Base-by-base conservation (phyloP, 371 early-diverging fungal species). In the Mortierella sp. region DNA sequence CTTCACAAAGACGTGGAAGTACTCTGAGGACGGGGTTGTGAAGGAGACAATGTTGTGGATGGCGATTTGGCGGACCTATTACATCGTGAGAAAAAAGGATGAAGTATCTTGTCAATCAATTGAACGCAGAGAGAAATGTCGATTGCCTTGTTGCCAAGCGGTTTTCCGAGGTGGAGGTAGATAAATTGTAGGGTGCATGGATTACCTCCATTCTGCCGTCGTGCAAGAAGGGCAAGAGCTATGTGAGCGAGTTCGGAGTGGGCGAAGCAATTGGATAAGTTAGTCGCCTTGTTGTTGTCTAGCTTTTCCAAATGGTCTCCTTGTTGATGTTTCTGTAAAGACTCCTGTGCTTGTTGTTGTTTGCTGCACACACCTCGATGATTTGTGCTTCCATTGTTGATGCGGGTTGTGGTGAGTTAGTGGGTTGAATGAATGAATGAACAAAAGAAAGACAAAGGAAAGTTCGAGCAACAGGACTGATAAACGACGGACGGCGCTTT, bases 1-100 rank as follows among this genome's bases (percentile, higher is more conserved):
- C 74, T 87, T 82, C 54, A 94, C 85, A 79, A 97, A 91, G 38
- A 94, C 83, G 14, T 89, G 84, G 68, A 94, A 92, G 78, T 91
- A 91, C 72, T 95, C 92, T 1, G 94, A 91, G 1, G 90, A 80
- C 11, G 90, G 91, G 38, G 91, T 87, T 0, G 97, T 95, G 71
- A 97, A 94, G 44, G 94, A 92, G 29, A 94, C 91, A 60, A 97
- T 85, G 90, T 97, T 95, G 71, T 95, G 91, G 74, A 93, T 90
- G 12, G 98, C 98, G 76, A 96, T 90, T 70, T 94, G 90, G 56
- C 96, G 90, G 82, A 96, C 92, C 95, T 96, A 87, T 51, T 48
- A 12, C 56, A 43, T 43, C 56, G 56, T 41, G 43, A 27, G 54
- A 44, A 70, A 27, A 16, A 72, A 49, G 56, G 7, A 58, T 4